phyloP scores from a whole-genome alignment of 768 basidiomycete genomes.

The Polyporus arcularius region DNA sequence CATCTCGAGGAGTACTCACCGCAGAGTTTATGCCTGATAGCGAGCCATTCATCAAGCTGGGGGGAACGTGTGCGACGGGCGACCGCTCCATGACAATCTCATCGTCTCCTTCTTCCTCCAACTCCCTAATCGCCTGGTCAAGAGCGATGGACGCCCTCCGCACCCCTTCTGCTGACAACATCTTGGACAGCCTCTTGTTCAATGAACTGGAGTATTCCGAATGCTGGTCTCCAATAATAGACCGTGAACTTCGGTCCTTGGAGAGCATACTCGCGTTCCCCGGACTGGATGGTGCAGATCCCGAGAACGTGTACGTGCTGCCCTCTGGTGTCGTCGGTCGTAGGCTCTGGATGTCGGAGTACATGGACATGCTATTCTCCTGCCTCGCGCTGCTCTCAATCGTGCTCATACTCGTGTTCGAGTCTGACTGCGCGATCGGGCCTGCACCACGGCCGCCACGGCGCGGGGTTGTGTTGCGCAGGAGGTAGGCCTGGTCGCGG shows the following conservation, averaged over 20 bases:
- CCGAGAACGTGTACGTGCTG: conserved; percentile 38
- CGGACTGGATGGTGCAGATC: conserved; percentile 44
- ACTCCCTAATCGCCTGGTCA: conserved; percentile 73
- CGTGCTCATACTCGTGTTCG: conserved; percentile 40
- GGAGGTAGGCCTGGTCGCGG: conserved; percentile 72
- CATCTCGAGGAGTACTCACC: conserved; percentile 19
- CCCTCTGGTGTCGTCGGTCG: conserved; percentile 60
- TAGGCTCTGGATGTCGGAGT: conserved; percentile 48
- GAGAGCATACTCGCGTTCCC: conserved; percentile 36
- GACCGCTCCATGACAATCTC: conserved; percentile 79
- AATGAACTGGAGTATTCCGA: conserved; percentile 22
- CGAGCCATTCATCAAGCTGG: conserved; percentile 15
- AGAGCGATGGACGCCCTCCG: conserved; percentile 73
- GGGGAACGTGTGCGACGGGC: conserved; percentile 28
- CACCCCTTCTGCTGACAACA: conserved; percentile 51
- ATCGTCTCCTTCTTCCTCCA: conserved; percentile 60
- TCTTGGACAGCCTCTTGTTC: conserved; percentile 47
- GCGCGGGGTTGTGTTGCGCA: conserved; percentile 47
- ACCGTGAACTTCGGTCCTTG: conserved; percentile 29
- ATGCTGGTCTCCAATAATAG: conserved; percentile 35
- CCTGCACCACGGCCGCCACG: conserved; percentile 37
- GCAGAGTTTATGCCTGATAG: conserved; percentile 11
- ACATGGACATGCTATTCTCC: conserved; percentile 46
- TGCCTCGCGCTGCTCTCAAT: conserved; percentile 38
- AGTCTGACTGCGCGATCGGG: conserved; percentile 45